These are phyloP conservation scores for Termitomyces sp. DNA, from an alignment of 768 basidiomycete genomes.

Conservation along the genomic window DNA sequence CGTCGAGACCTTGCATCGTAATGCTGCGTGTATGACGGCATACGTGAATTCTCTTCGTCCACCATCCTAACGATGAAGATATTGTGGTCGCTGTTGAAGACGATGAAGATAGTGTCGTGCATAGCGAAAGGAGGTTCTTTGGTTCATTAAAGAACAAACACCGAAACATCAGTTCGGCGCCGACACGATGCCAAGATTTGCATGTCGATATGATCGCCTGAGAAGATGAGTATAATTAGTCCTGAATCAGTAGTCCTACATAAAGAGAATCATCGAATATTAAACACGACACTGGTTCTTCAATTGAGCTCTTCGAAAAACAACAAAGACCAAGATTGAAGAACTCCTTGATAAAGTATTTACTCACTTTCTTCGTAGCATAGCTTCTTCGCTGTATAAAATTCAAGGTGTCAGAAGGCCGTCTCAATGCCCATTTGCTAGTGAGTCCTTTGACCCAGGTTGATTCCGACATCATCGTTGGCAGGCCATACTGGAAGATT, in stretches of 20 bases:
- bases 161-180: slow-evolving; percentile 62
- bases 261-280: not conserved
- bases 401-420: slow-evolving; percentile 55
- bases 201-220: slow-evolving; percentile 70
- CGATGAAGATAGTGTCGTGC: slow-evolving; percentile 44
- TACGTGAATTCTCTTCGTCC: slow-evolving; percentile 69
- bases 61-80: slow-evolving; percentile 58
- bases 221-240: not conserved
- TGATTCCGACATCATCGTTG: slow-evolving; percentile 57
- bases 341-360: not conserved
- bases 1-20: slow-evolving; percentile 45
- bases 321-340: not conserved
- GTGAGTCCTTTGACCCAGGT: slow-evolving; percentile 55
- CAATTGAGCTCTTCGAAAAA: not conserved
- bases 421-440: slow-evolving; percentile 52
- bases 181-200: slow-evolving; percentile 55
- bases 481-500: slow-evolving; percentile 57
- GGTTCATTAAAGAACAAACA: slow-evolving; percentile 66
- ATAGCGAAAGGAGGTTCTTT: slow-evolving; percentile 46
- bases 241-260: not conserved
- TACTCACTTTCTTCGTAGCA: slow-evolving; percentile 58
- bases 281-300: not conserved
- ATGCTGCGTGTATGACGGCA: slow-evolving; percentile 41
- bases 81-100: slow-evolving; percentile 28
- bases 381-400: slow-evolving; percentile 57